Evolutionary conservation across 768 basidiomycete genomes (phyloP), one percentile per base, ranked within the genome.

Genomic region (Brasilioporus rufonigricans): DNA sequence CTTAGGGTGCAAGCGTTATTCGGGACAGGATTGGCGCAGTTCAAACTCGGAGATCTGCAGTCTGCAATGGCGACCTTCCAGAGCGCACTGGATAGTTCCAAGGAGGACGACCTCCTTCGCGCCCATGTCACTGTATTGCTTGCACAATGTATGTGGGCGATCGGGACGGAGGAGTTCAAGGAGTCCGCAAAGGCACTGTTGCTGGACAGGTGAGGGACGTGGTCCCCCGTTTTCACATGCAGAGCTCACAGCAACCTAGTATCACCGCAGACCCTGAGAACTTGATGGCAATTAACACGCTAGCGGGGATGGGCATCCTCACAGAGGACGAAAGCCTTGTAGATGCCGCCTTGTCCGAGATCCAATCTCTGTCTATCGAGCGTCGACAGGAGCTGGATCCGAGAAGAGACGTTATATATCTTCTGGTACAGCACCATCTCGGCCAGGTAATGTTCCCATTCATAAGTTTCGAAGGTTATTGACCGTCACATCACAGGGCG

Each of bases 301-400:
- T 98, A 1, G 89, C 90, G 1, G 89, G 89, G n/a, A 93, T 97
- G 83, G 93, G 91, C 12, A 84, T 93, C 52, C 71, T 94, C 50
- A 87, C 87, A 4, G 77, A 78, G 32, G 93, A 96, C 62, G 85
- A 88, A 32, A 80, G 78, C 33, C 78, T 97, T 19, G 78, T 94
- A 24, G 91, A 95, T 66, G 94, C 93, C 1, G 89, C 93, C 0
- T 73, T 95, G 13, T 86, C 89, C 0, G 93, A 97, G 67, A 80
- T 96, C 18, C 76, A 87, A 19, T 74, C 81, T 0, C 74, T 93
- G 23, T 81, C 92, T 0, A 64, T 85, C 18, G 85, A 92, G 55
- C 77, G 82, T 58, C 77, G 87, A 51, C 76, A 77, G 44, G 70
- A 77, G 36, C 78, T 89, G 50, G 94, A 95, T 71, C 86, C 87